Evolutionary conservation across 768 basidiomycete genomes (phyloP).

Genomic region (Leccinum broughii): DNA sequence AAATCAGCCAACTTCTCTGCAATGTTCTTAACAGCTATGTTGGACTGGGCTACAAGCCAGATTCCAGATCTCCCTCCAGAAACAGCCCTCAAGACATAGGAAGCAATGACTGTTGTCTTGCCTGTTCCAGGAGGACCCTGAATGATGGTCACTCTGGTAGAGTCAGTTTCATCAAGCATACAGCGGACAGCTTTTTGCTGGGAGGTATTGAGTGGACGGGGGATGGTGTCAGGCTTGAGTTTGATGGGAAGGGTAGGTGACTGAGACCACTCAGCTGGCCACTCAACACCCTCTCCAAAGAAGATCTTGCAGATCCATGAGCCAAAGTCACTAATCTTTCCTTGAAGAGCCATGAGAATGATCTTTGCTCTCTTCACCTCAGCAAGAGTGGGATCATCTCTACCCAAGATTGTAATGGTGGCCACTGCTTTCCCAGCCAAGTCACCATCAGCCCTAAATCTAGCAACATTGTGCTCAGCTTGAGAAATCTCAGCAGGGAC

Average conservation of each 20-base stretch:
- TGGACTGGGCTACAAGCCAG: constrained; percentile 84
- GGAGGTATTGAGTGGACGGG: constrained; percentile 39
- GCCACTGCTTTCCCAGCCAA: constrained; percentile 34
- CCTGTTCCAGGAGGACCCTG: constrained; percentile 69
- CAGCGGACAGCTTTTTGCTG: constrained; percentile 37
- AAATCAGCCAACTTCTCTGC: constrained; percentile 70
- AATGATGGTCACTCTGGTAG: constrained; percentile 36
- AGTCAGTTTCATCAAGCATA: constrained; percentile 40
- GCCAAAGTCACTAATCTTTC: constrained; percentile 29
- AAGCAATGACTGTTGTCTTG: constrained; percentile 72
- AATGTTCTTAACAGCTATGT: constrained; percentile 89
- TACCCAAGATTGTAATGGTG: constrained; percentile 51
- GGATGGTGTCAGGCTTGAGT: constrained; percentile 15
- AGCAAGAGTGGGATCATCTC: constrained; percentile 57
- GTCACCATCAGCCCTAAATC: constrained; percentile 22
- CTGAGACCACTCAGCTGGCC: constrained; percentile 39
- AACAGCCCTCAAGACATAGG: constrained; percentile 54
- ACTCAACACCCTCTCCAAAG: constrained; percentile 30
- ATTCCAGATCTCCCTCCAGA: constrained; percentile 47
- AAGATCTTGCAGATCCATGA: constrained; percentile 42
- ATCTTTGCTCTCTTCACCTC: constrained; percentile 42
- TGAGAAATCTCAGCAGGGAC: constrained; percentile 22
- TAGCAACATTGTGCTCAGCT: constrained; percentile 19
- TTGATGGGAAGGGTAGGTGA: constrained; percentile 19
- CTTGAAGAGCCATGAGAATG: constrained; percentile 39